phyloP scores from a whole-genome alignment of 176 grass and related monocot genomes.

The Rhynchospora breviuscula region DNA sequence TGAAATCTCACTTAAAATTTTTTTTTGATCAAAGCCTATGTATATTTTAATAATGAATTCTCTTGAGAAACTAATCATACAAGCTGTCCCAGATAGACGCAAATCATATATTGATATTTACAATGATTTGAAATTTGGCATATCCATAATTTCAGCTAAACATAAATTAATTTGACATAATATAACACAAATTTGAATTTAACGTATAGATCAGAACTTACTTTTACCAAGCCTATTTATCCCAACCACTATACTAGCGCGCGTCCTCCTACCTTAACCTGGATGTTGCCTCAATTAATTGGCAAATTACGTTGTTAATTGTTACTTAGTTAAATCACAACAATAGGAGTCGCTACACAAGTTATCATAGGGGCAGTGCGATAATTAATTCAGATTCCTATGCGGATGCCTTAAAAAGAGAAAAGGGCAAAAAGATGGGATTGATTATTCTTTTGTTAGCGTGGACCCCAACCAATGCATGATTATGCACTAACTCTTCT shows the following conservation, averaged over 20 bases:
- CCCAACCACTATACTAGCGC: background rate
- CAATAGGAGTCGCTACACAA: background rate
- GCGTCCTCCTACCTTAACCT: background rate
- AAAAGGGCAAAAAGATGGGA: slow-evolving; percentile 1
- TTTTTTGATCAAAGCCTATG: too few species aligned
- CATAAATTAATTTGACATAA: too few species aligned
- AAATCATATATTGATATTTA: background rate
- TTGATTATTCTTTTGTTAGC: slow-evolving; percentile 21
- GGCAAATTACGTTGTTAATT: background rate
- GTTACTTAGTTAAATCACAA: background rate
- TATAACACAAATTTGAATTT: background rate
- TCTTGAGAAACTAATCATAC: background rate
- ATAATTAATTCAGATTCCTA: slow-evolving; percentile 15
- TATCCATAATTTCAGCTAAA: too few species aligned
- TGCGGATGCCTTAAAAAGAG: slow-evolving; percentile 13
- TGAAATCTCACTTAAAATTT: too few species aligned
- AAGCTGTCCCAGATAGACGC: background rate
- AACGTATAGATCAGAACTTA: background rate
- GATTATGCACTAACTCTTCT: slow-evolving; percentile 4
- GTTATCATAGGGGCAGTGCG: background rate
- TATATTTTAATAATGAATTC: background rate
- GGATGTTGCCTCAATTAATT: background rate
- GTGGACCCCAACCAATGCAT: slow-evolving; percentile 2
- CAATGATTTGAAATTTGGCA: background rate
- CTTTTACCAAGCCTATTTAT: background rate